A percentile compares a stretch with the other conserved stretches of the same genome.
Conservation (phyloP, 1,284 basidiomycete genomes). For the Mycosarcoma maydis region DNA sequence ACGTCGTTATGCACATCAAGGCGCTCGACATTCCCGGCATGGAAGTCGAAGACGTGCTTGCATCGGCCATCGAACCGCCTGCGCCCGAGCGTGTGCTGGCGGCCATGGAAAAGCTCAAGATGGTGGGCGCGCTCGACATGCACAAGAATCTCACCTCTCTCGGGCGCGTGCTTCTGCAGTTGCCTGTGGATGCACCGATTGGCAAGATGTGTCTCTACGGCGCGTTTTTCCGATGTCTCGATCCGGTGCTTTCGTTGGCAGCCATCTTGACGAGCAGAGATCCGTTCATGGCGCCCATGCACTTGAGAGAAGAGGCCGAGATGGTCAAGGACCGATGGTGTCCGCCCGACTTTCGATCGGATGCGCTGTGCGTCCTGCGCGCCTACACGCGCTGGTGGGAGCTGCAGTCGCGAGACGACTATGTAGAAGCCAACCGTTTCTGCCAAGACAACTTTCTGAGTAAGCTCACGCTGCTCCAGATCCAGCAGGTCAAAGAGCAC, state of each 20-base stretch:
- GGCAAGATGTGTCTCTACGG: slow-evolving; percentile 90
- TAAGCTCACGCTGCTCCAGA: slow-evolving; percentile 82
- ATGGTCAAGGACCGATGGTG: slow-evolving; percentile 83
- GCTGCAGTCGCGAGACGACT: slow-evolving; percentile 53
- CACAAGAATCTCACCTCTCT: slow-evolving; percentile 84
- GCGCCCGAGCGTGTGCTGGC: slow-evolving; percentile 79
- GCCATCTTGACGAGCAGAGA: slow-evolving; percentile 89
- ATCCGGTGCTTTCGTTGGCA: slow-evolving; percentile 86
- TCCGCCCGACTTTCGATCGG: slow-evolving; percentile 82
- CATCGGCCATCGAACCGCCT: slow-evolving; percentile 89
- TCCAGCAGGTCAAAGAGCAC: slow-evolving; percentile 85
- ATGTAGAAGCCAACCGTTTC: slow-evolving; percentile 76
- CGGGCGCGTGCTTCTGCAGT: slow-evolving; percentile 85
- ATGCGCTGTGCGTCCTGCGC: slow-evolving; percentile 80
- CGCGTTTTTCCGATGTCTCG: slow-evolving; percentile 91
- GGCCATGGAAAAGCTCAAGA: slow-evolving; percentile 82
- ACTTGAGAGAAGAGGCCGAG: slow-evolving; percentile 70
- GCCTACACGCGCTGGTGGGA: slow-evolving; percentile 82
- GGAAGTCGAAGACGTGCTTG: slow-evolving; percentile 86
- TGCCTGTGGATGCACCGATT: slow-evolving; percentile 89
- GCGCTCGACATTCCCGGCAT: slow-evolving; percentile 91
- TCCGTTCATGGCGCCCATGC: slow-evolving; percentile 83
- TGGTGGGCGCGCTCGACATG: slow-evolving; percentile 86
- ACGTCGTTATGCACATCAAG: slow-evolving; percentile 82
- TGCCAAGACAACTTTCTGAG: slow-evolving; percentile 87